Percentiles rank a stretch among this genome's conserved stretches.
Evolutionary conservation across 179 eudicot genomes (phyloP).

Genomic region (Spergularia azorica): DNA sequence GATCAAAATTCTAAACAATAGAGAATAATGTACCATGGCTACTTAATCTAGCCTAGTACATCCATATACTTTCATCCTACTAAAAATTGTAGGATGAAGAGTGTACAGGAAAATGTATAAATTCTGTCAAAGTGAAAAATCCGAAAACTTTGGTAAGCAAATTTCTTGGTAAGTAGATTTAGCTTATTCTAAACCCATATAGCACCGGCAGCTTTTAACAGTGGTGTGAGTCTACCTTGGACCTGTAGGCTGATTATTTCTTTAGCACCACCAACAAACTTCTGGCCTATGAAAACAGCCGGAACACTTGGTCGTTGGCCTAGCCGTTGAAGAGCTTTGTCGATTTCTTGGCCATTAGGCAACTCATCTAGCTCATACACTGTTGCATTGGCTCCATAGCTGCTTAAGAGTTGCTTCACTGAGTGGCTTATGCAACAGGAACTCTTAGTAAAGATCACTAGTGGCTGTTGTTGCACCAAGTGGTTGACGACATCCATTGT

Average conservation of each 20-base stretch:
- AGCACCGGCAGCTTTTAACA: constrained; percentile 36
- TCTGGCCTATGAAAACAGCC: constrained; percentile 38
- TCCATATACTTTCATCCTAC: not conserved
- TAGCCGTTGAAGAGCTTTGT: constrained; percentile 33
- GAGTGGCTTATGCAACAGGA: constrained; percentile 42
- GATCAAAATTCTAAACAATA: no score
- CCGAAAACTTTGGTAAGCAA: no score
- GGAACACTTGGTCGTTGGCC: constrained; percentile 35
- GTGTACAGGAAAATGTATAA: not conserved
- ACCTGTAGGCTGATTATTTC: constrained; percentile 37
- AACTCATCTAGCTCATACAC: constrained; percentile 32
- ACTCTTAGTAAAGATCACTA: constrained; percentile 35
- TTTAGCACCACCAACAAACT: constrained; percentile 34
- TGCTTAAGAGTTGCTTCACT: constrained; percentile 31
- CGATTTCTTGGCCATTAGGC: constrained; percentile 31
- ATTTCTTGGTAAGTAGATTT: no score
- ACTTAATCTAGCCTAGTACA: no score
- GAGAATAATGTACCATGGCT: no score
- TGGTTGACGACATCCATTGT: constrained; percentile 32
- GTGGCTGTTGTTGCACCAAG: constrained; percentile 29
- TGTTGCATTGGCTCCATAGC: constrained; percentile 38
- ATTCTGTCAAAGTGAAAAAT: not conserved
- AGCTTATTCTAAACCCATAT: constrained; percentile 32
- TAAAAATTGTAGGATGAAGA: not conserved
- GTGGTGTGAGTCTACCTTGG: constrained; percentile 28